Percentiles rank a stretch among this genome's conserved stretches.
Conservation (phyloP, 768 basidiomycete species). For the Leccinum arenicola region DNA sequence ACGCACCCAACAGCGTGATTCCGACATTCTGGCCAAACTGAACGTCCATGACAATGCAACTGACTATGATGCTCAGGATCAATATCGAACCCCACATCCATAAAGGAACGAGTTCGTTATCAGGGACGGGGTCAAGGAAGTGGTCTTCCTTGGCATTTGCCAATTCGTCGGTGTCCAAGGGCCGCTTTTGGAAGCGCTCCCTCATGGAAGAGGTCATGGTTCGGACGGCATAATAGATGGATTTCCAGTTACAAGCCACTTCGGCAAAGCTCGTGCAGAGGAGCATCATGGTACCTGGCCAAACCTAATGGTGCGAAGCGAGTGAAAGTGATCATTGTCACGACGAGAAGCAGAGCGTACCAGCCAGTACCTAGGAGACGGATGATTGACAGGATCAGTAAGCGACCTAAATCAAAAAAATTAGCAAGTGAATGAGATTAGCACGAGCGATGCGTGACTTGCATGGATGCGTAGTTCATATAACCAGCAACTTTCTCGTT, state of each 20-base stretch:
- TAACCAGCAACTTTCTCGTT: constrained; percentile 12
- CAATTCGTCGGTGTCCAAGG: constrained; percentile 2
- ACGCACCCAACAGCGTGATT: constrained; percentile 24
- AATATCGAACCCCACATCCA: constrained; percentile 56
- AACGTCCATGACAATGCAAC: constrained; percentile 50
- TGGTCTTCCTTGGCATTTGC: constrained; percentile 26
- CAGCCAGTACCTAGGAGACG: constrained; percentile 61
- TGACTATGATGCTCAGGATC: constrained; percentile 45
- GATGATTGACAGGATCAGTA: constrained; percentile 39
- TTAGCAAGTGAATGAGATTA: not conserved
- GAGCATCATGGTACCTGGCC: constrained; percentile 43
- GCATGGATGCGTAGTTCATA: constrained; percentile 26
- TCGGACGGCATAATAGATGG: constrained; percentile 11
- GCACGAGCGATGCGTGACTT: not conserved
- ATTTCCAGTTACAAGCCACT: constrained; percentile 25
- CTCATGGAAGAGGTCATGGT: constrained; percentile 2
- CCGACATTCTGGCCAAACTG: constrained; percentile 53
- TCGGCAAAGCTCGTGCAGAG: constrained; percentile 43
- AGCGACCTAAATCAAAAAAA: constrained; percentile 35
- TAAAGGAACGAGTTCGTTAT: constrained; percentile 52
- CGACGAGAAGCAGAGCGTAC: constrained; percentile 2
- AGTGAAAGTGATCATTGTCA: not conserved
- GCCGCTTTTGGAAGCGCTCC: constrained; percentile 4
- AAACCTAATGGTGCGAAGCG: constrained; percentile 15
- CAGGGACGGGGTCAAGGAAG: constrained; percentile 51